Evolutionary conservation across 495 filamentous ascomycete genomes (phyloP), one percentile per base, ranked within the genome.

Genomic region (Penicillium fimorum): DNA sequence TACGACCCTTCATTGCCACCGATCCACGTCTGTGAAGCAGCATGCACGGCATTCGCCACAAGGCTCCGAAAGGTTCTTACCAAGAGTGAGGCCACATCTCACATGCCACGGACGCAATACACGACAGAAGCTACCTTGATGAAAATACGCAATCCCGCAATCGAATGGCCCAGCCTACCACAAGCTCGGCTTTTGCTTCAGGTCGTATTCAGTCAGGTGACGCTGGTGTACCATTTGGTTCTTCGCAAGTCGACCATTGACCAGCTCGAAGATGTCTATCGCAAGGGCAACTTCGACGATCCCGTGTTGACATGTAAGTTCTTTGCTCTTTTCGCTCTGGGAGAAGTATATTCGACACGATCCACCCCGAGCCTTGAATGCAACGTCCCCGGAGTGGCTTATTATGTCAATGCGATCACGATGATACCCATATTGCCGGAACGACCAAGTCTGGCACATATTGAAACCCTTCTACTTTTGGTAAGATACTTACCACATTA

Each of bases 1-100:
- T 66, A 70, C 40, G 61, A 67, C 45, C 55, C 63, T 4, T 69
- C 66, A 3, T 41, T 58, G 15, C 70, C 64, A 7, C 70, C 71
- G 10, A 67, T 72, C 17, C 61, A 68, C 24, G 61, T 75, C 22
- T 68, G 64, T 10, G 70, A 75, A 59, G 69, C 70, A 48, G 64
- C 72, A 8, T 68, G 65, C 35, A 66, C 70, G 2, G 70, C 70
- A 22, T 72, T 73, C 49, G 70, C 69, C 3, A 70, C 67, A 8
- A 57, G 70, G 0, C 48, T 75, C 15, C 69, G 69, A 5, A 70
- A 73, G 27, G 58, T 67, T 24, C 49, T 73, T 5, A 66, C 63
- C 0, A 61, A 56, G 18, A 50, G 51, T 24, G 54, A 57, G 13
- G 55, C 61, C 1, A 62, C 61, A 11, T 52, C 51, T 1, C 72